Evolutionary conservation across 495 filamentous ascomycete genomes (phyloP).

Genomic region (Podospora australis): DNA sequence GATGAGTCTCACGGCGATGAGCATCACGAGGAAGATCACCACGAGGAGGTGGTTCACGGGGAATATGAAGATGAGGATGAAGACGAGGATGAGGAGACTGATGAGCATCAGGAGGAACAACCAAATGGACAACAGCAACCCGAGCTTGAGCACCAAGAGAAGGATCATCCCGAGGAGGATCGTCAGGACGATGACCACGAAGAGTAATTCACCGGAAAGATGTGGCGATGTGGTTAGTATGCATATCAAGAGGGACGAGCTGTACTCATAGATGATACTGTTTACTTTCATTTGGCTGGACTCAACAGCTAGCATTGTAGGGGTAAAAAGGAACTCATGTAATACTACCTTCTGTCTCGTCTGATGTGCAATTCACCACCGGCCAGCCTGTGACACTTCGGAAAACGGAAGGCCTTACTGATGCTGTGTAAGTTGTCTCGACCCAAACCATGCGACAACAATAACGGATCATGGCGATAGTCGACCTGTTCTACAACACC

Average conservation of each 20-base stretch:
- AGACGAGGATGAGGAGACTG: neutral
- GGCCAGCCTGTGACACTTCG: too few species aligned
- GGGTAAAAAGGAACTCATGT: too few species aligned
- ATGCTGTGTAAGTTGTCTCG: too few species aligned
- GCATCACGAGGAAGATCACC: slow-evolving; percentile 1
- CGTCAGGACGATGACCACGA: neutral
- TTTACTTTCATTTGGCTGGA: too few species aligned
- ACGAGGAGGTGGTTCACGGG: neutral
- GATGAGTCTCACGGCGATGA: slow-evolving; percentile 1
- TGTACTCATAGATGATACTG: neutral
- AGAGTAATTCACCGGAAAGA: neutral
- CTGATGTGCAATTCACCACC: too few species aligned
- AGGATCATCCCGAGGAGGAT: neutral
- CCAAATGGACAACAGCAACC: too few species aligned
- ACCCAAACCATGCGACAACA: too few species aligned
- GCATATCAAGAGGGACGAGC: neutral
- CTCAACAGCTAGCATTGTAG: too few species aligned
- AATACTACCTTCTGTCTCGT: too few species aligned
- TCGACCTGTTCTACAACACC: too few species aligned
- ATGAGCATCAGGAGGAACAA: neutral
- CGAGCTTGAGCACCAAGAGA: neutral
- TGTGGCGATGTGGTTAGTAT: neutral
- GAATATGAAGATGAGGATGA: neutral
- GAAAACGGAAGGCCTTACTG: too few species aligned
- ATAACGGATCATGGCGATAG: too few species aligned